phyloP scores from a whole-genome alignment of 805 yeast species.

The Candida multigemmis region DNA sequence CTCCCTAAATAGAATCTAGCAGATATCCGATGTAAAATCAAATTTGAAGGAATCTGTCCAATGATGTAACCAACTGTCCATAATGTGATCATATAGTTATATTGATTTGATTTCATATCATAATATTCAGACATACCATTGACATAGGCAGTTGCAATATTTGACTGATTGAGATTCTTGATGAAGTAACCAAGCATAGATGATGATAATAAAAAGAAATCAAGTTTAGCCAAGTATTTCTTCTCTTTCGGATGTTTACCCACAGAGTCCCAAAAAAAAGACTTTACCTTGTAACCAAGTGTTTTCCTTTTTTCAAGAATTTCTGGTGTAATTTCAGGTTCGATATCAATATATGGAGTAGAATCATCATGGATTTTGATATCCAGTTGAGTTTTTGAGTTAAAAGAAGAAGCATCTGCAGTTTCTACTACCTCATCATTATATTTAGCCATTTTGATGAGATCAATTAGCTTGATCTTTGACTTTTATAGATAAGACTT shows the following conservation, averaged over 20 bases:
- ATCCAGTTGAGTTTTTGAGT: too few relatives aligned
- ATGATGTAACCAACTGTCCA: constrained; percentile 45
- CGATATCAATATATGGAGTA: too few relatives aligned
- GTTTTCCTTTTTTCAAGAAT: too few relatives aligned
- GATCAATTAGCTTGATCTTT: too few relatives aligned
- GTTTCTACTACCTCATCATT: too few relatives aligned
- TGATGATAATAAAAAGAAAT: constrained; percentile 42
- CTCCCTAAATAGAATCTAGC: constrained; percentile 28
- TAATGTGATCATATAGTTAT: constrained; percentile 32
- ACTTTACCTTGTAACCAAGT: constrained; percentile 7
- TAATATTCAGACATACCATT: constrained; percentile 39
- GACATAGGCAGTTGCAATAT: constrained; percentile 36
- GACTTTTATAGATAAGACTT: too few relatives aligned
- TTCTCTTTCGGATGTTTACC: constrained; percentile 29
- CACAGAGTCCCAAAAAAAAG: constrained; percentile 27
- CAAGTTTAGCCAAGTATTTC: constrained; percentile 23
- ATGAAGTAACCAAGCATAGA: constrained; percentile 45
- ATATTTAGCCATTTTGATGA: too few relatives aligned
- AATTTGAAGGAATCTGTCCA: constrained; percentile 42
- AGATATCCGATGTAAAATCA: constrained; percentile 22
- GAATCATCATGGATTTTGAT: too few relatives aligned
- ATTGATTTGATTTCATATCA: constrained; percentile 31
- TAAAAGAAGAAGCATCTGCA: too few relatives aligned
- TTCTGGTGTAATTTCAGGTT: too few relatives aligned
- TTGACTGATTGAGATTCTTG: constrained; percentile 33